Percentiles rank a stretch among this genome's conserved stretches.
Evolutionary conservation across 257 asterid genomes (phyloP).

Genomic region (Nicotiana otophora): DNA sequence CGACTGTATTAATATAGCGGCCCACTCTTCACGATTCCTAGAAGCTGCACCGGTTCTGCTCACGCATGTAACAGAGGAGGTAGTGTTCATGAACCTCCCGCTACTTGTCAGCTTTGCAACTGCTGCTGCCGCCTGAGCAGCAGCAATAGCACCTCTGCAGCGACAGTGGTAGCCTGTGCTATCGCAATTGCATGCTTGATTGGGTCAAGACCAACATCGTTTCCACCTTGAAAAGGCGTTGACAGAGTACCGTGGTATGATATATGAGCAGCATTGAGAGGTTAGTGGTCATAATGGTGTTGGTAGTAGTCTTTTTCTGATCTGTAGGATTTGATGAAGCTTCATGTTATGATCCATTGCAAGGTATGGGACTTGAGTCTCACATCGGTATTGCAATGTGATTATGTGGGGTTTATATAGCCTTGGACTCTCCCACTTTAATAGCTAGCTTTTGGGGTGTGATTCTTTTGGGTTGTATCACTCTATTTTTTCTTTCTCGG

Average conservation of each 20-base stretch:
- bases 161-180: slow-evolving; percentile 64
- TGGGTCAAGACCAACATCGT: slow-evolving; percentile 21
- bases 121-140: slow-evolving; percentile 68
- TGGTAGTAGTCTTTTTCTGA: background rate
- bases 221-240: background rate
- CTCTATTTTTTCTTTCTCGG: slow-evolving; percentile 54
- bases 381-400: no score
- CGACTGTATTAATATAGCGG: slow-evolving; percentile 38
- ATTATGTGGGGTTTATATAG: no score
- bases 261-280: background rate
- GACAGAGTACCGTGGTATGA: background rate
- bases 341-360: slow-evolving; percentile 25
- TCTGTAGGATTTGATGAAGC: slow-evolving; percentile 39
- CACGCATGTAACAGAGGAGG: slow-evolving; percentile 12
- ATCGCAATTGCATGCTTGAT: slow-evolving; percentile 57
- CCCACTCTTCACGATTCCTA: slow-evolving; percentile 22
- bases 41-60: slow-evolving; percentile 1
- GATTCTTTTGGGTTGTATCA: no score
- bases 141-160: slow-evolving; percentile 74
- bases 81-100: slow-evolving; percentile 24
- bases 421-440: no score
- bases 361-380: no score
- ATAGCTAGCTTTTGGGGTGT: no score
- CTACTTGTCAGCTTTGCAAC: slow-evolving; percentile 58
- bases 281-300: no score